A percentile compares a stretch with the other conserved stretches of the same genome.
phyloP scores from a whole-genome alignment of 2,329 filamentous ascomycete species.

The Penicillium janthinellum region DNA sequence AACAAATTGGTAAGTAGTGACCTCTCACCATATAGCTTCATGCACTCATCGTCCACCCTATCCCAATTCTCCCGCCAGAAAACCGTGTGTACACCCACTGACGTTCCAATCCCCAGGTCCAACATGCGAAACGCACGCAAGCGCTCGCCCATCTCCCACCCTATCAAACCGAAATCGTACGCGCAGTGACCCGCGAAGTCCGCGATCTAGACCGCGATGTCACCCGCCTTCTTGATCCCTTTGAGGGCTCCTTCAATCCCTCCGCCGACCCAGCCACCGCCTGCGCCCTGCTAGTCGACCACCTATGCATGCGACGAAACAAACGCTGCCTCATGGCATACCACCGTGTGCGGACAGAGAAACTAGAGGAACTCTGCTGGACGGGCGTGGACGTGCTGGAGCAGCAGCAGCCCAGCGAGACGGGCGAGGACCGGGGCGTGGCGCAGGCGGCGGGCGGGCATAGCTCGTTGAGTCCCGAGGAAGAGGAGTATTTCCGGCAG shows the following conservation, averaged over 20 bases:
- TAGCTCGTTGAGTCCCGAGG: conserved; percentile 87
- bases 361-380: conserved; percentile 93
- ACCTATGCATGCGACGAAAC: conserved; percentile 92
- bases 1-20: conserved; percentile 71
- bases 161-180: conserved; percentile 90
- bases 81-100: background rate
- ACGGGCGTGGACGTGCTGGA: conserved; percentile 82
- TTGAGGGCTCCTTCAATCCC: conserved; percentile 83
- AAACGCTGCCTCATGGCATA: conserved; percentile 95
- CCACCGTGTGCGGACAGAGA: conserved; percentile 85
- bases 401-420: conserved; percentile 56
- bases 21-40: background rate
- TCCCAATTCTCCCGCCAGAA: background rate
- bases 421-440: conserved; percentile 34
- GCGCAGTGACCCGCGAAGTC: conserved; percentile 84
- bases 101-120: conserved; percentile 61
- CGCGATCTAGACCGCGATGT: conserved; percentile 90
- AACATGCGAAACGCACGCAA: conserved; percentile 93
- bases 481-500: conserved; percentile 92
- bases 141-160: conserved; percentile 82
- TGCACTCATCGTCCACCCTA: background rate
- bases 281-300: conserved; percentile 87
- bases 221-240: conserved; percentile 74
- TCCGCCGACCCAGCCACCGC: conserved; percentile 79
- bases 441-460: conserved; percentile 37